These are phyloP conservation scores for Suillus sp. DNA, from an alignment of 768 basidiomycete species.

Conservation along the genomic window DNA sequence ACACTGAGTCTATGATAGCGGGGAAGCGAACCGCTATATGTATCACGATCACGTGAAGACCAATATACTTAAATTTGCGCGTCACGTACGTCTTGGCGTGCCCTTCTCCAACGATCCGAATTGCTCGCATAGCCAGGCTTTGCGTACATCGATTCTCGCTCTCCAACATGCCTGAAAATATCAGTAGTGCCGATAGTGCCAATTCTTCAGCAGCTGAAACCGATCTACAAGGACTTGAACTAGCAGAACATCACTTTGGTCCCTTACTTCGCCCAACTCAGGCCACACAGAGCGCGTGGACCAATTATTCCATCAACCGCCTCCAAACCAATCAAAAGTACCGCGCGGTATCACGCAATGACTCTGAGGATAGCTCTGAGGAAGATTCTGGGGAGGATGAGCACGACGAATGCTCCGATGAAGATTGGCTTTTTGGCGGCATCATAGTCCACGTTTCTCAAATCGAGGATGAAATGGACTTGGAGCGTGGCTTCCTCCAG, in stretches of 20 bases:
- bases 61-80: neutral
- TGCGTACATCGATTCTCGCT: neutral
- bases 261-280: slow-evolving; percentile 15
- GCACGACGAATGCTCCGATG: neutral
- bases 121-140: neutral
- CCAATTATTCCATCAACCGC: slow-evolving; percentile 14
- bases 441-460: neutral
- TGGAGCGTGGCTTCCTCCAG: neutral
- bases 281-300: slow-evolving; percentile 9
- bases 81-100: neutral
- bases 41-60: no score
- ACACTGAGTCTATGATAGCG: neutral
- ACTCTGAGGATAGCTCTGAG: neutral
- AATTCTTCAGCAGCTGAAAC: neutral
- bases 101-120: neutral
- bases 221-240: neutral
- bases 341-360: neutral
- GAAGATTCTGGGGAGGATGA: slow-evolving; percentile 7
- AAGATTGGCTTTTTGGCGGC: neutral
- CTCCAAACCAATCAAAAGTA: slow-evolving; percentile 2
- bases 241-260: slow-evolving; percentile 2
- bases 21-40: neutral
- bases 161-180: neutral
- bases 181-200: neutral
- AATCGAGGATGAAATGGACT: neutral